Conservation (phyloP, 108 stramenopile species). For the Epithemia pelagica region DNA sequence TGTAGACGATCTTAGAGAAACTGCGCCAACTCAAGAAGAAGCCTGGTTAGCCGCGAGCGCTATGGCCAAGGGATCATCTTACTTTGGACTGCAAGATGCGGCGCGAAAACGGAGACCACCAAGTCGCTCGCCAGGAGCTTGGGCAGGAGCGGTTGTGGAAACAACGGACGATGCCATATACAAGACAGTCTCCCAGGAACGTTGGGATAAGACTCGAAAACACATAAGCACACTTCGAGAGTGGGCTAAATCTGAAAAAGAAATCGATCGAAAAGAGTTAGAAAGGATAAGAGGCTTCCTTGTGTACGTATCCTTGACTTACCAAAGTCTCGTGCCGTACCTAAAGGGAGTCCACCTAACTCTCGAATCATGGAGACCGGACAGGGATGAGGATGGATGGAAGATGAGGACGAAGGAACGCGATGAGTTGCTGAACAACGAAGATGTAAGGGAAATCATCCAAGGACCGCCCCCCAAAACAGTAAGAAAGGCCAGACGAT, state of each 20-base stretch:
- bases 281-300: constrained; percentile 30
- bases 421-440: no score
- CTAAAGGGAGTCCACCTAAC: constrained; percentile 42
- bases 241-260: no score
- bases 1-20: constrained; percentile 26
- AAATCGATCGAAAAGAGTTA: constrained; percentile 6
- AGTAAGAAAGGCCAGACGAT: no score
- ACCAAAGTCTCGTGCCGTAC: constrained; percentile 28
- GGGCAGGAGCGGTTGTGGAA: constrained; percentile 14
- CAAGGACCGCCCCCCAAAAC: no score
- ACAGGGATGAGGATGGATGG: constrained; percentile 39
- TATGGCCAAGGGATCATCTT: background rate
- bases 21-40: constrained; percentile 4
- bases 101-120: constrained; percentile 17
- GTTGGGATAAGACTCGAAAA: constrained; percentile 19
- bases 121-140: constrained; percentile 14
- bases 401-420: no score
- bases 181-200: constrained; percentile 10
- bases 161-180: constrained; percentile 13
- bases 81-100: constrained; percentile 36
- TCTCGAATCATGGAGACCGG: constrained; percentile 21
- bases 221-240: no score
- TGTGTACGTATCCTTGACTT: constrained; percentile 30
- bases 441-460: no score
- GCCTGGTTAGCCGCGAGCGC: constrained; percentile 11